A percentile compares a stretch with the other conserved stretches of the same genome.
Evolutionary conservation across 2,329 filamentous ascomycete species (phyloP).

Genomic region (Trichoderma semiorbis): DNA sequence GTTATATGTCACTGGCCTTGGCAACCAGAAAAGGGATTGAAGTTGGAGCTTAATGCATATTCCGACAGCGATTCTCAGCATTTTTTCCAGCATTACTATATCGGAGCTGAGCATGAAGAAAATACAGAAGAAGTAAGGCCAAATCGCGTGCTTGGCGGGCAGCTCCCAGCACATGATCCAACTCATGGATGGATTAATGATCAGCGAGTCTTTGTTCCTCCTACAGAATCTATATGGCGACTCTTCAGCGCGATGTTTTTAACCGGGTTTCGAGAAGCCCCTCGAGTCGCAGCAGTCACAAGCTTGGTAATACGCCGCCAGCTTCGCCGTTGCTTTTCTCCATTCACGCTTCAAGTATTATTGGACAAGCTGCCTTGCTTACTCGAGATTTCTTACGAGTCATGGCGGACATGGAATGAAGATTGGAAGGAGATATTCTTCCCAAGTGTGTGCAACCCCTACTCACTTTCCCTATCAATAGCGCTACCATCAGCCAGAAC

Average conservation of each 20-base stretch:
- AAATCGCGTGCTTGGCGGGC: not conserved
- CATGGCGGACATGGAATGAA: not conserved
- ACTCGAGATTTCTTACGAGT: not conserved
- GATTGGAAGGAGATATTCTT: not conserved
- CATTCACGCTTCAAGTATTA: not conserved
- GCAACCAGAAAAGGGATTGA: not conserved
- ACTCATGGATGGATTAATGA: not conserved
- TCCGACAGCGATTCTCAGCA: not conserved
- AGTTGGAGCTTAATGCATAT: not conserved
- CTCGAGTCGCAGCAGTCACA: not conserved
- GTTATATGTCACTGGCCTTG: not conserved
- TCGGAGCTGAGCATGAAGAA: not conserved
- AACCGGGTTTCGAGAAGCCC: not conserved
- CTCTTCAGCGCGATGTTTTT: not conserved
- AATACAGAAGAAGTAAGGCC: not conserved
- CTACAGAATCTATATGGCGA: not conserved
- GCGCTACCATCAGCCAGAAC: not conserved
- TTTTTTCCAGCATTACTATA: not conserved
- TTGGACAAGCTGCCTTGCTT: not conserved
- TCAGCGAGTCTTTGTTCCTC: not conserved
- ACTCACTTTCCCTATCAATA: not conserved
- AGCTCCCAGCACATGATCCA: not conserved
- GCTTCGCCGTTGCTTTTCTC: not conserved
- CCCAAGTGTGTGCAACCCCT: not conserved
- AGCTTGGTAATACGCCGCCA: not conserved